Base-by-base conservation (phyloP, 78 protist genomes). In the Dictyostelium intermedium region DNA sequence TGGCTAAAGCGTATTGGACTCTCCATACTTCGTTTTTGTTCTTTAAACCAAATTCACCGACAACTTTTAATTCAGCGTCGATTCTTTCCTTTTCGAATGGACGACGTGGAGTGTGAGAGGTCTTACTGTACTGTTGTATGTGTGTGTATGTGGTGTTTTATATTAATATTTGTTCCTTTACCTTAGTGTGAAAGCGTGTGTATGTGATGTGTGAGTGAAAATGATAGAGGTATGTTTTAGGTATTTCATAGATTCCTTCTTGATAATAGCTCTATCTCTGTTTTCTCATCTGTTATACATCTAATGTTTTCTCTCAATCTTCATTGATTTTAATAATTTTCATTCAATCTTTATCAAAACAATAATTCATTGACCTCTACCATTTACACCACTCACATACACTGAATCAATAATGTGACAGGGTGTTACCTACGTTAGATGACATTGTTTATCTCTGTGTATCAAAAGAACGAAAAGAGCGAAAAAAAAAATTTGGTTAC, bases 1-100 rank as follows among this genome's bases (percentile, higher is more conserved):
- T 97, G 53, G 99, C 98, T 7, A 99, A 98, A n/a, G 99, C 70
- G 76, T 84, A 72, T 96, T 98, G 92, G 25, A 98, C 98, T 87
- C 99, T 98, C 99, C 99, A 99, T 43, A 99, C 98, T 97, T 99
- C 99, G 37, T 98, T 98, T 98, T 99, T 99, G 99, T 97, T 96
- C 74, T 97, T 82, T 82, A 99, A 98, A n/a, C 99, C 99, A 91
- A 60, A 99, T 95, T 98, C 99, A 30, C 99, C 99, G 81, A 96
- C 80, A 4, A 98, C 92, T 97, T 25, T 66, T n/a, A 66, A 25
- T 97, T 99, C 99, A 25, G 50, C 86, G 96, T 99, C 99, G 53
- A 99, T 97, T 30, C 99, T 99, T 97, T 99, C 99, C 98, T 98
- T 98, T 97, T 99, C 99, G 97, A 96, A 99, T 23, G 99, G 99